phyloP scores from a whole-genome alignment of 1,139 yeast species.

The Yamadazyma conglobata region DNA sequence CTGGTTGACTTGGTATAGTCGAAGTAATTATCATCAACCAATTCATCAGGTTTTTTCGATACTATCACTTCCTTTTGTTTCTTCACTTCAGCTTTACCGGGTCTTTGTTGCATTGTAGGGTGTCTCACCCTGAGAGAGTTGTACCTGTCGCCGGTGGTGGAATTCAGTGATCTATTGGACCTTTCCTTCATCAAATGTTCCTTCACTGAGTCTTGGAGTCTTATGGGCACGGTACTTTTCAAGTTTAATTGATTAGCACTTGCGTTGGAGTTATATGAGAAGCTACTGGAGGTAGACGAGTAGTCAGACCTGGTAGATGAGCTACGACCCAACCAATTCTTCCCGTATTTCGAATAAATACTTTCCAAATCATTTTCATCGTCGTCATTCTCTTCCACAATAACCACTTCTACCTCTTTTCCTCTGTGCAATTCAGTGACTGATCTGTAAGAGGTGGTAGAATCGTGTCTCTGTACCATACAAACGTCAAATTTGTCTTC shows the following conservation, averaged over 20 bases:
- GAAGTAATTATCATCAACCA: constrained; percentile 18
- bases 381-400: constrained; percentile 42
- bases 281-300: constrained; percentile 16
- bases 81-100: constrained; percentile 1
- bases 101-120: too few species aligned
- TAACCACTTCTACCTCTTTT: constrained; percentile 43
- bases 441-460: constrained; percentile 36
- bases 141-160: constrained; percentile 16
- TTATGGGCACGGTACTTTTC: constrained; percentile 8
- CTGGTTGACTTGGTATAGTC: constrained; percentile 25
- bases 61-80: not conserved
- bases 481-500: constrained; percentile 38
- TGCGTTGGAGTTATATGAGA: constrained; percentile 15
- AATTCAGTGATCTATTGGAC: constrained; percentile 6
- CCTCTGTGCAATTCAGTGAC: constrained; percentile 42
- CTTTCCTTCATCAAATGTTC: constrained; percentile 8
- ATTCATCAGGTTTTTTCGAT: constrained; percentile 1
- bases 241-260: constrained; percentile 18
- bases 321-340: constrained; percentile 27
- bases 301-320: constrained; percentile 16
- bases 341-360: constrained; percentile 43
- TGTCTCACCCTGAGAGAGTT: constrained; percentile 20
- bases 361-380: constrained; percentile 31
- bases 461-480: constrained; percentile 32
- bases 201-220: not conserved